Evolutionary conservation across 2,329 filamentous ascomycete genomes (phyloP).

Genomic region (Penicillium sp.): DNA sequence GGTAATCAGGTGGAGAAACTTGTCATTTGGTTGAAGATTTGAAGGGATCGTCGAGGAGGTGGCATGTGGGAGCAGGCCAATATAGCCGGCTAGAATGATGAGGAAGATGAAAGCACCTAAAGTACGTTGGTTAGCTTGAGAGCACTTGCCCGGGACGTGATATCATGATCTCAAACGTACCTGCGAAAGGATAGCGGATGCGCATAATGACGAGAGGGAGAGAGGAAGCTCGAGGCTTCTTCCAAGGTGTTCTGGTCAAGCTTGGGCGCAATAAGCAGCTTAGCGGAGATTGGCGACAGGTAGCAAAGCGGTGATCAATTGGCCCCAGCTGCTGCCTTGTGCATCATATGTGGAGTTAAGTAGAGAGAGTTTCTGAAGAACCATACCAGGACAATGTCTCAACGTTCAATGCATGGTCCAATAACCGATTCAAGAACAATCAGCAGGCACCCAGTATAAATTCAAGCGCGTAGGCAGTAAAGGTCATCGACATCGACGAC

Average conservation of each 20-base stretch:
- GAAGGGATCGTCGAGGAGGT: constrained; percentile 38
- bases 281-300: neutral
- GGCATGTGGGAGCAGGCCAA: constrained; percentile 65
- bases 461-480: constrained; percentile 20
- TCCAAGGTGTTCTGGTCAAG: neutral
- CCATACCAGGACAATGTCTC: neutral
- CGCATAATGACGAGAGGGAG: constrained; percentile 58
- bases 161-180: constrained; percentile 51
- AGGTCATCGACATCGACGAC: neutral
- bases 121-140: constrained; percentile 15
- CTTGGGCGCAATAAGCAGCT: neutral
- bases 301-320: constrained; percentile 14
- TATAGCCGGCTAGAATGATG: constrained; percentile 72
- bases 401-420: neutral
- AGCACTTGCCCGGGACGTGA: constrained; percentile 2
- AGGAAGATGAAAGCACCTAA: constrained; percentile 66
- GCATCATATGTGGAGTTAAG: constrained; percentile 30
- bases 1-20: constrained; percentile 78
- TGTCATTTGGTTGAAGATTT: constrained; percentile 72
- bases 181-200: constrained; percentile 84
- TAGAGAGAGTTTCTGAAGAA: neutral
- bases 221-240: neutral
- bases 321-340: constrained; percentile 21
- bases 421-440: neutral
- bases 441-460: neutral